A percentile compares a stretch with the other conserved stretches of the same genome.
These are phyloP conservation scores for Solanum aculeatissimum DNA, from an alignment of 305 asterid genomes.

Conservation along the genomic window DNA sequence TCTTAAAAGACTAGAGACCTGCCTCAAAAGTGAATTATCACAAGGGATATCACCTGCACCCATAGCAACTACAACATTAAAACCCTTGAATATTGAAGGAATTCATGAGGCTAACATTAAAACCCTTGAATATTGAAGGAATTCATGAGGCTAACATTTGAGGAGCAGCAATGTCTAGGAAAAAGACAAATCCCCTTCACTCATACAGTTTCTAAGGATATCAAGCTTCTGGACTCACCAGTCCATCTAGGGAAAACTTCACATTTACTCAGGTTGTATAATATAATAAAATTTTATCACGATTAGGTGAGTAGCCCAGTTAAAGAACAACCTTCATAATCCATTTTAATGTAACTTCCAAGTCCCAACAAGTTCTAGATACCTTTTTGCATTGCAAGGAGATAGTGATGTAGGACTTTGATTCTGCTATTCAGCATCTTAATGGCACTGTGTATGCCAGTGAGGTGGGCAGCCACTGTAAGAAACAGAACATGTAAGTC, in stretches of 20 bases:
- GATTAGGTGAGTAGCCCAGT: neutral
- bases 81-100: neutral
- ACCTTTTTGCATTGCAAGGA: slow-evolving; percentile 90
- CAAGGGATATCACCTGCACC: slow-evolving; percentile 64
- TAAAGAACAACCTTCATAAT: neutral
- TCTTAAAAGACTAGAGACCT: slow-evolving; percentile 91
- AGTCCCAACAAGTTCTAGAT: neutral
- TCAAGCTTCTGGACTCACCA: neutral
- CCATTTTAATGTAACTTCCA: neutral
- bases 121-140: neutral
- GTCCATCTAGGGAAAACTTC: neutral
- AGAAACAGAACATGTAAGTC: neutral
- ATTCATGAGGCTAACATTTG: neutral
- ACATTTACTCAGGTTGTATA: neutral
- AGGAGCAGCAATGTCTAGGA: neutral
- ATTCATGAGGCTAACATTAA: neutral
- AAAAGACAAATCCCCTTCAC: neutral
- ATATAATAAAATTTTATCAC: neutral
- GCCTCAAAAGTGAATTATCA: slow-evolving; percentile 78
- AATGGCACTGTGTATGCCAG: slow-evolving; percentile 94
- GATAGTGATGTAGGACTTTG: slow-evolving; percentile 78
- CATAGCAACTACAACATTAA: slow-evolving; percentile 8
- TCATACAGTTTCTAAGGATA: neutral
- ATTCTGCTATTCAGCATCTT: slow-evolving; percentile 92
- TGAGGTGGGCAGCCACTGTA: slow-evolving; percentile 94